Base-by-base conservation (phyloP, 2,329 filamentous ascomycete species). In the Hyphodiscus sp. region DNA sequence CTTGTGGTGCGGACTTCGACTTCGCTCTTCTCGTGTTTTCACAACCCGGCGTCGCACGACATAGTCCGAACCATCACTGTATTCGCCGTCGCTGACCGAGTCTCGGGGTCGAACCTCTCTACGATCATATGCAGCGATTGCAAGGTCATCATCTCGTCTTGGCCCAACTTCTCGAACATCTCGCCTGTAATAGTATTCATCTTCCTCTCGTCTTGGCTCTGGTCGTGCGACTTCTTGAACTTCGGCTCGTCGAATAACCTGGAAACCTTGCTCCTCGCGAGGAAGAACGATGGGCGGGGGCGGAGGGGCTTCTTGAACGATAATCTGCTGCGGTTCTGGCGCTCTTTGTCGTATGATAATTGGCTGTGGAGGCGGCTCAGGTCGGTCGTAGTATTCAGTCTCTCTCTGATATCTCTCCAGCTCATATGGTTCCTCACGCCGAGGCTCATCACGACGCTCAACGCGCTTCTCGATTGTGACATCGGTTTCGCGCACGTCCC, bases 331-430 rank as follows among this genome's bases (percentile, higher is more conserved):
- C 1, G 74, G 73, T 63, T 83, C 79, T 2, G 75, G 73, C 1
- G 75, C 73, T 49, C 75, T 74, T 61, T 80, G 76, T 49, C 79
- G 78, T 58, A 83, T 80, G 51, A 83, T 72, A 55, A 83, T 75
- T 5, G 79, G 79, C 1, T 73, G 65, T 3, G 73, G 74, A 10
- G 74, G 68, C 13, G 77, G 76, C 20, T 78, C 73, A 23, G 74
- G 71, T 2, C 76, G 76, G 45, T 76, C 71, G 62, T 79, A 85
- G 65, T 83, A 85, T 60, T 85, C 82, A 2, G 79, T 81, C 65
- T 85, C 81, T 66, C 77, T 78, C 62, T 77, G 77, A 63, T 81
- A 82, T 64, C 75, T 76, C 65, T 85, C 81, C 43, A 83, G 63
- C 18, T 83, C 78, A 52, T 63, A 64, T 15, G 65, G 65, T 41